Evolutionary conservation across 495 filamentous ascomycete genomes (phyloP).

Genomic region (Delitschia confertaspora): DNA sequence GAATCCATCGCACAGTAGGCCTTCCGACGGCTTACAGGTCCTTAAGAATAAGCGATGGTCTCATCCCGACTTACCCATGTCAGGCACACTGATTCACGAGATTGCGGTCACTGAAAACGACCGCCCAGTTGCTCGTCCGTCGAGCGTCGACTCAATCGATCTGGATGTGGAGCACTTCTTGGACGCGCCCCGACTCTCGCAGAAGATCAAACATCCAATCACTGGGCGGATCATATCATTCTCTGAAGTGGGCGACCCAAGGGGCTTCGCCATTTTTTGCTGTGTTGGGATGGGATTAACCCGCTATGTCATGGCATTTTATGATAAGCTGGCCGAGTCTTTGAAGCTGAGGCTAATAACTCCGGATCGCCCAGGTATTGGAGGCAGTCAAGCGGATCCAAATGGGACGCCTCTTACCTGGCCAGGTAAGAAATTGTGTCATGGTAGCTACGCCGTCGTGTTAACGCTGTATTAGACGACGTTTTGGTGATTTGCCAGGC

Average conservation of each 20-base stretch:
- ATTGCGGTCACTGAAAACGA: conserved; percentile 21
- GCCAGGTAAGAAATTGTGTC: conserved; percentile 59
- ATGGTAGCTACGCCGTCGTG: conserved; percentile 9
- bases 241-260: conserved; percentile 90
- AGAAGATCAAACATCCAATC: conserved; percentile 74
- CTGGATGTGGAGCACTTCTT: conserved; percentile 74
- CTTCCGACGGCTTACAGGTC: conserved; percentile 10
- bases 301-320: conserved; percentile 92
- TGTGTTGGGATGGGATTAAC: conserved; percentile 98
- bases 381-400: conserved; percentile 75
- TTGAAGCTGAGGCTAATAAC: conserved; percentile 88
- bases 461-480: conserved; percentile 56
- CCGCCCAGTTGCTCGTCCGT: no score
- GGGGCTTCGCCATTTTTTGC: conserved; percentile 86
- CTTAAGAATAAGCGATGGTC: conserved; percentile 31
- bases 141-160: conserved; percentile 79
- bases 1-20: conserved; percentile 17
- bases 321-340: conserved; percentile 87
- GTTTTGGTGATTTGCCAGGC: conserved; percentile 89
- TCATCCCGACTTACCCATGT: conserved; percentile 36
- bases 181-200: conserved; percentile 71
- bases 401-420: conserved; percentile 85
- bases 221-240: conserved; percentile 86
- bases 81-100: no score
- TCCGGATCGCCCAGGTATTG: conserved; percentile 86